Conservation (phyloP, 1,284 basidiomycete genomes). For the Cerrena zonata region DNA sequence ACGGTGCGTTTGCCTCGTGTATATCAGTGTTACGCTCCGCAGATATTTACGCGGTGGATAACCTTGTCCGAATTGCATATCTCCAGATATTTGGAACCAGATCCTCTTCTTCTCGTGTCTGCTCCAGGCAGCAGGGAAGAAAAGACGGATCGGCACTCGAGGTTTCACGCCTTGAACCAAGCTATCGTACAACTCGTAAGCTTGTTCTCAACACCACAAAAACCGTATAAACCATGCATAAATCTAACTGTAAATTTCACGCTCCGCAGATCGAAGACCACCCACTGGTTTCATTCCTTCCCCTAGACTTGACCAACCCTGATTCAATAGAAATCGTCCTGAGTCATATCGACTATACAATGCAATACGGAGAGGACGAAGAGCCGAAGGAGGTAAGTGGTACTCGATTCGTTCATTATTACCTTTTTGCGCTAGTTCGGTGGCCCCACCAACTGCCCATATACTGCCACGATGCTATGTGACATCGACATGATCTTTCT, state of each 20-base stretch:
- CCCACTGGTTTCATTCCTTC: conserved; percentile 94
- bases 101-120: conserved; percentile 81
- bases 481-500: neutral
- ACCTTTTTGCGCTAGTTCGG: no score
- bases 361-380: conserved; percentile 94
- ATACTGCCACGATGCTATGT: no score
- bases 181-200: conserved; percentile 90
- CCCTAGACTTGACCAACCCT: conserved; percentile 85
- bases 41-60: neutral
- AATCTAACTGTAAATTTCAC: no score
- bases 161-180: conserved; percentile 89
- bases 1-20: conserved; percentile 40
- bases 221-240: conserved; percentile 5
- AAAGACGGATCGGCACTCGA: conserved; percentile 63
- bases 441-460: no score
- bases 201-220: no score
- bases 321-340: conserved; percentile 88
- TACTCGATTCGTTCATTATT: no score
- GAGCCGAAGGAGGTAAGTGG: conserved; percentile 78
- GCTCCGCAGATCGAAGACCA: conserved; percentile 89
- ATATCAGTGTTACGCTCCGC: neutral
- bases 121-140: conserved; percentile 52
- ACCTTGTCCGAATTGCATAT: conserved; percentile 3
- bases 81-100: conserved; percentile 87
- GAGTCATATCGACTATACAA: conserved; percentile 93